Conservation (phyloP, 345 rosid genomes). For the Salix koriyanagi region DNA sequence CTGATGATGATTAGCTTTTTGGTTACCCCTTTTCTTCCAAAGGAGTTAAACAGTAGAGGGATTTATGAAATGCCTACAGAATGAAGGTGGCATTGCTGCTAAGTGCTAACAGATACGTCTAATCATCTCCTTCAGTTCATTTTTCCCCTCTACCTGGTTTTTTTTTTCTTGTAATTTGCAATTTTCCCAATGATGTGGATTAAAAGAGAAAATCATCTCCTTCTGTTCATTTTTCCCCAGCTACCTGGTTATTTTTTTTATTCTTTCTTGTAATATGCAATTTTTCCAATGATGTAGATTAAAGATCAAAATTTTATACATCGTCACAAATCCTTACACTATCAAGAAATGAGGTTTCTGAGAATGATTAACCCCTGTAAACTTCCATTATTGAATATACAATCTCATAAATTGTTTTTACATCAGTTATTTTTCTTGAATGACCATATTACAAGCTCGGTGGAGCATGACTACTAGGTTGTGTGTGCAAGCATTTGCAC, state of each 20-base stretch:
- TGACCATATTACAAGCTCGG: not conserved
- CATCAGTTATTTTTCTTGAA: not conserved
- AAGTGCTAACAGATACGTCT: conserved; percentile 2
- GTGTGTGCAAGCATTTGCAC: not conserved
- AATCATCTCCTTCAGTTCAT: not conserved
- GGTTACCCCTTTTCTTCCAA: not conserved
- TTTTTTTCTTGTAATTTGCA: not conserved
- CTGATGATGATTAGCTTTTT: conserved; percentile 48
- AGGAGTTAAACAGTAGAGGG: not conserved
- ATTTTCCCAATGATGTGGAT: not conserved
- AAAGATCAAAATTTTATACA: not conserved
- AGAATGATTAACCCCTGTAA: conserved; percentile 9
- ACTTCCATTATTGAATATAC: not conserved
- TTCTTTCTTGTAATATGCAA: conserved; percentile 1
- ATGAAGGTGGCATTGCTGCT: not conserved
- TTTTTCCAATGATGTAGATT: not conserved
- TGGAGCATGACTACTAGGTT: not conserved
- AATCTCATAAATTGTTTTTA: not conserved
- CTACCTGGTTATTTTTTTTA: too few species aligned
- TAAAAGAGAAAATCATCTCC: not conserved
- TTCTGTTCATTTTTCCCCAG: not conserved
- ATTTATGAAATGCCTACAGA: not conserved
- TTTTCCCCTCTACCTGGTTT: not conserved
- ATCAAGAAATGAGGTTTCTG: not conserved
- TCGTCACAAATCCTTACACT: not conserved